Evolutionary conservation across 208 protist genomes (phyloP).

Genomic region (Leishmania gerbilli): DNA sequence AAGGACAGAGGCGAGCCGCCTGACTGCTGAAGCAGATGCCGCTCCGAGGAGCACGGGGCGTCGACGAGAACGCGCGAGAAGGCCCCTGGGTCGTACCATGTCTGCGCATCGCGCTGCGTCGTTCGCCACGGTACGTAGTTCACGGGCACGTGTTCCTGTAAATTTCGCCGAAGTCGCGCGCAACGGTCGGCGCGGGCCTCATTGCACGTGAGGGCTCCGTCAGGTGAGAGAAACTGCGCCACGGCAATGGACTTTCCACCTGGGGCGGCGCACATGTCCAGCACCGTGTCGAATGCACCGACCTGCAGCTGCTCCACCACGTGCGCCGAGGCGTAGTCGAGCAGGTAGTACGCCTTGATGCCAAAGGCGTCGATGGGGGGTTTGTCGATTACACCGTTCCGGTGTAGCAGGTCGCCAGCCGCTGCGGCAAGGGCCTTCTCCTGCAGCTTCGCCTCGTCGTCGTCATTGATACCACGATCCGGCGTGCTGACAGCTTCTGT

Average conservation of each 20-base stretch:
- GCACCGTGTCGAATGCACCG: conserved; percentile 64
- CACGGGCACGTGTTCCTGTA: conserved; percentile 70
- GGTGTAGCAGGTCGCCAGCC: neutral
- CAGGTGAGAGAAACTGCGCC: conserved; percentile 69
- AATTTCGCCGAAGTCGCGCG: conserved; percentile 62
- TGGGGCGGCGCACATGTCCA: conserved; percentile 84
- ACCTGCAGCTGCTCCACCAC: conserved; percentile 82
- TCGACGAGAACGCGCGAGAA: conserved; percentile 91
- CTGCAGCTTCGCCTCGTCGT: neutral
- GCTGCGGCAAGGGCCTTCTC: neutral
- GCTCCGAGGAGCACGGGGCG: conserved; percentile 93
- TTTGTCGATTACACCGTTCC: conserved; percentile 32
- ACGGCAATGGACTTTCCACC: conserved; percentile 83
- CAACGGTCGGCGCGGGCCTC: conserved; percentile 65
- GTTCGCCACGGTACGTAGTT: conserved; percentile 64
- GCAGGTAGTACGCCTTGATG: conserved; percentile 72
- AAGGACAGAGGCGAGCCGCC: conserved; percentile 34
- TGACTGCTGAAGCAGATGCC: conserved; percentile 83
- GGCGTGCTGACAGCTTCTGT: neutral
- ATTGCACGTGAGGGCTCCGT: conserved; percentile 76
- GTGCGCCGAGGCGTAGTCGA: conserved; percentile 80
- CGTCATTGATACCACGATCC: neutral
- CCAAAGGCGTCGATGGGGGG: conserved; percentile 65
- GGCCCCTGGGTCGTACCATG: conserved; percentile 60
- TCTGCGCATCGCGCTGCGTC: conserved; percentile 72